Conservation (phyloP, 148 eudicot species). For the Suaeda aralocaspica region DNA sequence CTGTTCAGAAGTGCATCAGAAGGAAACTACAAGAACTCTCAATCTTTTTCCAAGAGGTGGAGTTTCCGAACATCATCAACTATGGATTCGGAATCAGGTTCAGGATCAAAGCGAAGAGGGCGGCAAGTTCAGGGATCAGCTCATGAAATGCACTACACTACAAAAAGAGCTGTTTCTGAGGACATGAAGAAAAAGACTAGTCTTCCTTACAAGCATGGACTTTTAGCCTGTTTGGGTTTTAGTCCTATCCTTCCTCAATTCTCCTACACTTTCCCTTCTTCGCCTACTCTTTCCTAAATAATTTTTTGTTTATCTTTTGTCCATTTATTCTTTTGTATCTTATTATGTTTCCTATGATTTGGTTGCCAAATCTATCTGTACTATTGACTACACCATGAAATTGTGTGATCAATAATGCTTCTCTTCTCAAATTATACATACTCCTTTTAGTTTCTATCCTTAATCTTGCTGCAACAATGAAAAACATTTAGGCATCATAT, state of each 20-base stretch:
- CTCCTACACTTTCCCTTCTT: conserved; percentile 23
- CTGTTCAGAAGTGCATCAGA: conserved; percentile 78
- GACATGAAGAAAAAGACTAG: conserved; percentile 73
- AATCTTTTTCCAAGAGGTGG: conserved; percentile 5
- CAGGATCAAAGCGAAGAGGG: conserved; percentile 36
- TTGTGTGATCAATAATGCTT: too few species aligned
- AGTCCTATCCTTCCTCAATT: conserved; percentile 37
- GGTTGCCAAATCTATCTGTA: too few species aligned
- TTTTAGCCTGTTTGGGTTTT: conserved; percentile 63
- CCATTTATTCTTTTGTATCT: too few species aligned
- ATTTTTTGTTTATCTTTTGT: neutral
- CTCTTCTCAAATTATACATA: too few species aligned
- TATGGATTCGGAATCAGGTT: neutral
- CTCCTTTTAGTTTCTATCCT: too few species aligned
- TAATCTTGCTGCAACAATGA: too few species aligned
- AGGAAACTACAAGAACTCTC: conserved; percentile 31
- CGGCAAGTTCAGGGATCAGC: conserved; percentile 42
- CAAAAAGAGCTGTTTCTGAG: conserved; percentile 62
- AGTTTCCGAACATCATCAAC: conserved; percentile 44
- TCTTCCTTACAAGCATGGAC: conserved; percentile 63
- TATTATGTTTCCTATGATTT: too few species aligned
- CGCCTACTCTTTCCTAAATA: neutral
- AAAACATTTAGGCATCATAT: too few species aligned
- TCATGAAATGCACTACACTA: conserved; percentile 65
- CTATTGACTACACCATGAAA: too few species aligned